Evolutionary conservation across 148 eudicot species (phyloP), one percentile per base, ranked within the genome.

Genomic region (Cornus florida): DNA sequence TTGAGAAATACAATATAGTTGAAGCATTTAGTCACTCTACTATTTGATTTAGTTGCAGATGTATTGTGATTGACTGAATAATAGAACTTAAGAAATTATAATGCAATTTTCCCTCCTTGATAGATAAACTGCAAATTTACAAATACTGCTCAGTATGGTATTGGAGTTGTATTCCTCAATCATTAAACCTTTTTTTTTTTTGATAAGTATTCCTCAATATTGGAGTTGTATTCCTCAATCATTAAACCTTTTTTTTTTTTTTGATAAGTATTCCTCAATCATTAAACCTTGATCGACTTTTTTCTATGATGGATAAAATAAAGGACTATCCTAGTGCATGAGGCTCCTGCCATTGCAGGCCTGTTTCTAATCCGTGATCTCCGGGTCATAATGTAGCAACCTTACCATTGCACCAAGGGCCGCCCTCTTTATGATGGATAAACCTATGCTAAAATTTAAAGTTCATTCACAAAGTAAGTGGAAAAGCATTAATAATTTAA

Each of bases 31-130:
- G 8, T 62, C 24, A 62, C 23, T 62, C 19, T 71, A 7, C 53
- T 76, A 35, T 43, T 76, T 43, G 69, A 70, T 68, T 75, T 57
- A 39, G 69, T 17, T 69, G 83, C 76, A 66, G 75, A 69, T 75
- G 80, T 77, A 76, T 62, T 22, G 43, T 20, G 22, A 39, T 23
- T 35, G 60, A 1, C 11, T 43, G 65, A 41, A 35, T 74, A 17
- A 71, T 73, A 28, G 28, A 28, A 19, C n/a, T 50, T 23, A 12
- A 23, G 32, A 6, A 56, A 17, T 31, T 57, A 14, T 74, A 17
- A 33, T 68, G 32, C 7, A 68, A 7, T 22, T 73, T 43, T 20
- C 14, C 11, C 32, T 19, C 9, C 66, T 62, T 20, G 23, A 6
- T 62, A 17, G 22, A 20, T 20, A 62, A 62, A 62, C 66, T n/a